Evolutionary conservation across 1,284 basidiomycete species (phyloP).

Genomic region (Tilletia setariae): DNA sequence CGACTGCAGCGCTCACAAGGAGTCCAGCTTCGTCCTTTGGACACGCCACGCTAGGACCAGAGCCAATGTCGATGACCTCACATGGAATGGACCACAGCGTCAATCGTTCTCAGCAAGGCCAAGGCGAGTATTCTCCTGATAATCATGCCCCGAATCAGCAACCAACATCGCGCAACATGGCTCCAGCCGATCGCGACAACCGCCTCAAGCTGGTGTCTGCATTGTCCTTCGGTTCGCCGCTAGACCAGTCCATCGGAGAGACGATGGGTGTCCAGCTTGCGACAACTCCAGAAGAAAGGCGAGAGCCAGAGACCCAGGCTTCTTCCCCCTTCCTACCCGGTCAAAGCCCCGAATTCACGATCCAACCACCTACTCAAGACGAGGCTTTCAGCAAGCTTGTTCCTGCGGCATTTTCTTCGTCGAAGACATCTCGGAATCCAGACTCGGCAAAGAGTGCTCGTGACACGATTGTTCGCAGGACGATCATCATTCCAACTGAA

Average conservation of each 20-base stretch:
- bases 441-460: slow-evolving; percentile 32
- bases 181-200: slow-evolving; percentile 7
- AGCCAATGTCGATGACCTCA: not conserved
- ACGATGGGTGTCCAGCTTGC: not conserved
- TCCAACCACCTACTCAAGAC: too few relatives aligned
- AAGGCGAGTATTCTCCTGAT: not conserved
- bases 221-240: slow-evolving; percentile 2
- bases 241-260: slow-evolving; percentile 12
- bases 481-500: slow-evolving; percentile 42
- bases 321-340: too few relatives aligned
- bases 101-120: not conserved
- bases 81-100: not conserved
- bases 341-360: too few relatives aligned
- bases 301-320: too few relatives aligned
- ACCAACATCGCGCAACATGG: slow-evolving; percentile 5
- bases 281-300: not conserved
- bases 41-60: slow-evolving; percentile 3
- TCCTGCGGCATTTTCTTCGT: not conserved
- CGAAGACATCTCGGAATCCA: not conserved
- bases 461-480: slow-evolving; percentile 43
- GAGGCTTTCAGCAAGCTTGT: too few relatives aligned
- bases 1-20: not conserved
- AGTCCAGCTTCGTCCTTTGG: slow-evolving; percentile 11
- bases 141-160: not conserved
- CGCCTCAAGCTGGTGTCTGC: slow-evolving; percentile 7